These are phyloP conservation scores for Prunus kanzakura DNA, from an alignment of 306 rosid species.

Conservation along the genomic window DNA sequence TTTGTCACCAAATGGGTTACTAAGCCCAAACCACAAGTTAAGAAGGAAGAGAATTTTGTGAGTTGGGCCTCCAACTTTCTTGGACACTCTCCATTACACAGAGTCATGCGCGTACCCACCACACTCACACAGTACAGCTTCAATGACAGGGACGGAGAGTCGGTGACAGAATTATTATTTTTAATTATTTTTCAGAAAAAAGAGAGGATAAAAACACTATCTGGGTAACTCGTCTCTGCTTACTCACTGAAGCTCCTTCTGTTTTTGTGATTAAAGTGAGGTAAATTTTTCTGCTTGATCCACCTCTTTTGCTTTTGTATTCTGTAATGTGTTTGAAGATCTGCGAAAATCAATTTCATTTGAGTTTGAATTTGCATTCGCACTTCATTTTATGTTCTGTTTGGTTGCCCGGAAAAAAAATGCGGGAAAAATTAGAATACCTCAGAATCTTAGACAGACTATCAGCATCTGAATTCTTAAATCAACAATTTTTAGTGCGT, in stretches of 20 bases:
- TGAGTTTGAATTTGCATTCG: neutral
- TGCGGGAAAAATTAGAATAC: neutral
- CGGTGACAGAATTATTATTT: neutral
- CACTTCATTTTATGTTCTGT: neutral
- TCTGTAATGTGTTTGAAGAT: neutral
- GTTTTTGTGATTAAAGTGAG: neutral
- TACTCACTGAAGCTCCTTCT: neutral
- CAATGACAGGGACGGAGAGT: neutral
- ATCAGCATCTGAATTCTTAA: neutral
- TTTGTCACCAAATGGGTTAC: too few species aligned
- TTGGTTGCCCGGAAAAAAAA: neutral
- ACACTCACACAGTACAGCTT: neutral
- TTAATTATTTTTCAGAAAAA: neutral
- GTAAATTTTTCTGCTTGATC: constrained; percentile 1
- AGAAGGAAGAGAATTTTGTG: too few species aligned
- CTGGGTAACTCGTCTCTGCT: neutral
- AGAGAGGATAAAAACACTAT: neutral
- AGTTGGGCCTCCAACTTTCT: neutral
- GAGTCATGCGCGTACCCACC: neutral
- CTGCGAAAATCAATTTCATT: neutral
- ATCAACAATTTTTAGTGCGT: neutral
- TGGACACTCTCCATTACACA: neutral
- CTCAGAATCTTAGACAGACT: neutral
- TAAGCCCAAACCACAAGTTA: too few species aligned
- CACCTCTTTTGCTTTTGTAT: neutral